These are phyloP conservation scores for Wolfiporia cocos DNA, from an alignment of 1,284 basidiomycete species.

Conservation along the genomic window DNA sequence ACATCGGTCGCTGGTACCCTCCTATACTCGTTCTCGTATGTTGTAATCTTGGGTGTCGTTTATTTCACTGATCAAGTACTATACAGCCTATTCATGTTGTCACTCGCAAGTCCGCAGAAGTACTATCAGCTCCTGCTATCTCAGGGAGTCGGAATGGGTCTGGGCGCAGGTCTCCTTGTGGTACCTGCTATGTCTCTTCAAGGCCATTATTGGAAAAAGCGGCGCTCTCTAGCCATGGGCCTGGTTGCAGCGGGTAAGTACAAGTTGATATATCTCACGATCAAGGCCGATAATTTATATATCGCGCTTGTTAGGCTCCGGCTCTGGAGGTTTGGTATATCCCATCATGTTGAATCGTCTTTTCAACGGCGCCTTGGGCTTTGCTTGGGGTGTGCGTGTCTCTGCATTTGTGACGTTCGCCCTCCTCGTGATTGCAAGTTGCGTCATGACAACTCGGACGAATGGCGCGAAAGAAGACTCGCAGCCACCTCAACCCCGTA, in stretches of 20 bases:
- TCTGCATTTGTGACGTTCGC: conserved; percentile 10
- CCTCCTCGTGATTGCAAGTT: conserved; percentile 9
- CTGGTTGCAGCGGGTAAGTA: conserved; percentile 15
- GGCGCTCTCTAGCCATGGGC: conserved; percentile 14
- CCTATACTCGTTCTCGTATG: conserved; percentile 10
- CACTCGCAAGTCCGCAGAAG: conserved; percentile 13
- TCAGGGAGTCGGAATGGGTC: conserved; percentile 35
- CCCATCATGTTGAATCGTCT: conserved; percentile 26
- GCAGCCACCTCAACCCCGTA: conserved; percentile 4
- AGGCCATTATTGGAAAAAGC: conserved; percentile 11
- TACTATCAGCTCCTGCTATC: conserved; percentile 23
- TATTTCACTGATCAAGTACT: background rate
- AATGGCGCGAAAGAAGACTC: background rate
- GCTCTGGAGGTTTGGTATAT: conserved; percentile 19
- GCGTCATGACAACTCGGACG: conserved; percentile 7
- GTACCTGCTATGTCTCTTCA: conserved; percentile 10
- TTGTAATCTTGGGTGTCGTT: conserved; percentile 9
- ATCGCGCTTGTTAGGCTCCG: conserved; percentile 15
- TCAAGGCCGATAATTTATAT: background rate
- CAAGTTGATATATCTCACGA: conserved; percentile 21
- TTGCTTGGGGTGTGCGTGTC: conserved; percentile 20
- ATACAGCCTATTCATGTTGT: conserved; percentile 23
- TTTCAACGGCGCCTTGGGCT: conserved; percentile 16
- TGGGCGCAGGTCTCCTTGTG: conserved; percentile 35
- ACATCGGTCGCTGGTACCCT: conserved; percentile 4